Evolutionary conservation across 805 yeast species (phyloP), one percentile per base, ranked within the genome.

Genomic region (Trichomonascus vanleenenianus): DNA sequence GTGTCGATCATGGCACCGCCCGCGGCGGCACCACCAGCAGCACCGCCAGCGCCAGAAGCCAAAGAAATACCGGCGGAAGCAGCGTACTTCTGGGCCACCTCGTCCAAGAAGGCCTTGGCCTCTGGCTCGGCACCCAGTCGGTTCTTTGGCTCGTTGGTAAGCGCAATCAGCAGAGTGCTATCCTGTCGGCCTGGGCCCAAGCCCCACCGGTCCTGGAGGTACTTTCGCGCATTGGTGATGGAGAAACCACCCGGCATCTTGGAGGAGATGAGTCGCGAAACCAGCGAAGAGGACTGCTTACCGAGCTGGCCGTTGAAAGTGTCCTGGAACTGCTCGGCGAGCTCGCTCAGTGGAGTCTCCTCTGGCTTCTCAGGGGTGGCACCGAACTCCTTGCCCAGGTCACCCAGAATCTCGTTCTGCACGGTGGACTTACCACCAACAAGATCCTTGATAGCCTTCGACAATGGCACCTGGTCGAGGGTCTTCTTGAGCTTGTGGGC

Each of bases 181-280:
- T 93, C 97, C 72, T 91, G 97, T 74, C 97, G 83, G 58, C 97
- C 96, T 40, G 85, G 51, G 54, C 85, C 94, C 58, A 93, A 76
- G 56, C 98, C 98, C 85, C 85, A 93, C 67, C 91, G 80, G 39
- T 89, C 63, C 71, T 85, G 89, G 65, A 93, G 78, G 70, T 93
- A 85, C 67, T 89, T 87, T 74, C 97, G 83, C 43, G 96, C 95
- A 53, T 77, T 73, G 51, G 96, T 83, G 57, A 91, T 82, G 40
- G 95, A 84, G 70, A 91, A 93, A 16, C 99, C 99, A 76, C 99
- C 99, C 45, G 99, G 97, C 97, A 93, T 93, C 73, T 93, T 93
- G 25, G 97, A 83, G 9, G 97, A 81, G 73, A 89, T 84, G 61
- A 93, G 75, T 70, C 97, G 83, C 52, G 95, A 85, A 52, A 91